Conservation (phyloP, 139 green algal species). For the Pleodorina starrii region DNA sequence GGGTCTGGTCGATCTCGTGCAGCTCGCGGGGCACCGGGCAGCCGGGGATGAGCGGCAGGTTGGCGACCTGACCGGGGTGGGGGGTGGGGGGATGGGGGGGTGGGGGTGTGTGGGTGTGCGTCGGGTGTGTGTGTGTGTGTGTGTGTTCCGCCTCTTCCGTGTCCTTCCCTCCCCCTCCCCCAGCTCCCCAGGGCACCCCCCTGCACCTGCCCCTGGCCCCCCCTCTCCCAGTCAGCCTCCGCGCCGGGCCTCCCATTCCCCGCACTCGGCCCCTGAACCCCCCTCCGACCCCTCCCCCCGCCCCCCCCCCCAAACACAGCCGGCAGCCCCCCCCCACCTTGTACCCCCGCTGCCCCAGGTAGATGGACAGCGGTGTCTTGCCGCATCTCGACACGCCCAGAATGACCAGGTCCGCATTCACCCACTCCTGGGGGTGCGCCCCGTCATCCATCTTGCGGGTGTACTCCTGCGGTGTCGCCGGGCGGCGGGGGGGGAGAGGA, state of each 20-base stretch:
- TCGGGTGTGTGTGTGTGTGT: too few relatives aligned
- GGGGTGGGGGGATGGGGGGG: background rate
- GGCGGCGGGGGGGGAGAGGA: background rate
- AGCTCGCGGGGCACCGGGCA: constrained; percentile 67
- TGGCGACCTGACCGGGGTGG: constrained; percentile 64
- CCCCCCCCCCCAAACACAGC: too few relatives aligned
- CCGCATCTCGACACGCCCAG: constrained; percentile 70
- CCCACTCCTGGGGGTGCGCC: constrained; percentile 63
- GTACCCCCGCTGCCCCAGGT: constrained; percentile 72
- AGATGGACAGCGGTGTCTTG: constrained; percentile 77
- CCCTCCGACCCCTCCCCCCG: too few relatives aligned
- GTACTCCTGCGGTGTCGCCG: constrained; percentile 62
- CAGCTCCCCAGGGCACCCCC: too few relatives aligned
- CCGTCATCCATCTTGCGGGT: constrained; percentile 78
- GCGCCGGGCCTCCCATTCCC: too few relatives aligned
- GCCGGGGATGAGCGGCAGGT: constrained; percentile 70
- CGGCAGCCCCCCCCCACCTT: constrained; percentile 67
- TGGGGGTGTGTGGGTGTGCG: background rate
- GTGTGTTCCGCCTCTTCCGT: too few relatives aligned
- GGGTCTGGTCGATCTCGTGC: constrained; percentile 60
- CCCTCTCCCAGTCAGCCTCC: too few relatives aligned
- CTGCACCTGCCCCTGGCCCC: too few relatives aligned
- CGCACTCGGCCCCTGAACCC: too few relatives aligned
- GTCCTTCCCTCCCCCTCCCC: too few relatives aligned
- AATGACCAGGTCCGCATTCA: constrained; percentile 67